Percentiles rank a stretch among this genome's conserved stretches.
Conservation (phyloP, 495 filamentous ascomycete species). For the Poronia punctata region DNA sequence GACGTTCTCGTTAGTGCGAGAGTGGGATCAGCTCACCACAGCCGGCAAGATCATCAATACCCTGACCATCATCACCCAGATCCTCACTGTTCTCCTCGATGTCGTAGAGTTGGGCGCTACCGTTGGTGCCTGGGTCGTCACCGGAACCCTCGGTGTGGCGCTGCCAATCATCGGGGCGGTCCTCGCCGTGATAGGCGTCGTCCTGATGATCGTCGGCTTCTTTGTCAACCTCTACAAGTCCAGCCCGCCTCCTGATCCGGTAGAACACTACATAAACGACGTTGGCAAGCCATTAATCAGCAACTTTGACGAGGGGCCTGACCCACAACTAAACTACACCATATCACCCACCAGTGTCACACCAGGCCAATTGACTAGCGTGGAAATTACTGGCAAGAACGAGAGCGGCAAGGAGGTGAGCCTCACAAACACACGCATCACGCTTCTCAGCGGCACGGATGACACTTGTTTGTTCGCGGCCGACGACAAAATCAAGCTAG, state of each 20-base stretch:
- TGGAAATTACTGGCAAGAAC: background rate
- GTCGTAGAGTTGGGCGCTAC: background rate
- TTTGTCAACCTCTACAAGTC: background rate
- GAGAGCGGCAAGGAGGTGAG: background rate
- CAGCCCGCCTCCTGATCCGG: background rate
- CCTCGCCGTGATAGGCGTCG: background rate
- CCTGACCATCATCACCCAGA: background rate
- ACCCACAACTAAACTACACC: background rate
- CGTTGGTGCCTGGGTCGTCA: background rate
- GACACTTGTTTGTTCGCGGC: slow-evolving; percentile 1
- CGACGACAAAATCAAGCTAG: background rate
- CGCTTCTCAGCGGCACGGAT: background rate
- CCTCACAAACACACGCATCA: background rate
- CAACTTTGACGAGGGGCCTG: background rate
- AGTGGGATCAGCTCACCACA: background rate
- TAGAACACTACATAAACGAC: background rate
- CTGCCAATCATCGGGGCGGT: background rate
- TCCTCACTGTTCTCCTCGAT: background rate
- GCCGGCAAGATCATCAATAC: background rate
- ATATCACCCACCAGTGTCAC: background rate
- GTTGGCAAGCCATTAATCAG: background rate
- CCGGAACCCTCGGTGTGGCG: background rate
- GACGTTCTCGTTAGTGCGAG: background rate
- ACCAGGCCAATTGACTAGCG: background rate
- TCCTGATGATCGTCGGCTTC: background rate